These are phyloP conservation scores for Talaromyces piceae DNA, from an alignment of 2,329 filamentous ascomycete species.

Conservation along the genomic window DNA sequence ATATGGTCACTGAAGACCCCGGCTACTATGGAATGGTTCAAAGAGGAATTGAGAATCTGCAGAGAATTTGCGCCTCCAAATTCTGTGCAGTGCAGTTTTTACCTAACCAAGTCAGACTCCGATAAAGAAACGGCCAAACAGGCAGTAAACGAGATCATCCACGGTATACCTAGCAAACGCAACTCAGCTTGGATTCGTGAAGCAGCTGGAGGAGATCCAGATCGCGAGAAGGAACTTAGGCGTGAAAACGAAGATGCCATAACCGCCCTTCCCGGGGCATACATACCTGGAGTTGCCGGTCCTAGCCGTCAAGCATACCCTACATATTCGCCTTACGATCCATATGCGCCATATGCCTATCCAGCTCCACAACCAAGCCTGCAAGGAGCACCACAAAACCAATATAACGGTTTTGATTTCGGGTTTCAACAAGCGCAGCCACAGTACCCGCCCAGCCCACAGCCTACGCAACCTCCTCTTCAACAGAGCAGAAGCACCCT, in stretches of 20 bases:
- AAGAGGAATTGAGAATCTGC: constrained; percentile 87
- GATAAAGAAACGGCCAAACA: constrained; percentile 8
- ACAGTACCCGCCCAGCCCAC: constrained; percentile 3
- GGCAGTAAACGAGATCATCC: constrained; percentile 78
- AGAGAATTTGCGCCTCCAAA: constrained; percentile 81
- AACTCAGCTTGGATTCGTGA: constrained; percentile 77
- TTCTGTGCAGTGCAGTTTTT: constrained; percentile 88
- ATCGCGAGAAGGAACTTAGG: constrained; percentile 71
- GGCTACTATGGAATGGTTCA: constrained; percentile 96
- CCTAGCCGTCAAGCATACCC: constrained; percentile 10
- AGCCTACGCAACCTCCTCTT: constrained; percentile 30
- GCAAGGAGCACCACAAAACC: constrained; percentile 1
- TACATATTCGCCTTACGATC: constrained; percentile 12
- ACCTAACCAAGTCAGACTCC: constrained; percentile 68
- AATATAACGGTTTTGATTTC: constrained; percentile 11
- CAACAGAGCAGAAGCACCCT: constrained; percentile 81
- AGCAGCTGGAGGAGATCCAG: constrained; percentile 69
- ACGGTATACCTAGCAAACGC: constrained; percentile 77
- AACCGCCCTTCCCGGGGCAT: constrained; percentile 63
- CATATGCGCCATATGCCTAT: constrained; percentile 16
- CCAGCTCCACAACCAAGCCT: constrained; percentile 8
- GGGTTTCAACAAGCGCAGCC: constrained; percentile 14
- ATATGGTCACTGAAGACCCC: constrained; percentile 90
- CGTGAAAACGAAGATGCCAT: constrained; percentile 79
- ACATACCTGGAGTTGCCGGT: constrained; percentile 16